Evolutionary conservation across 257 asterid species (phyloP).

Genomic region (Solanum bulbocastanum): DNA sequence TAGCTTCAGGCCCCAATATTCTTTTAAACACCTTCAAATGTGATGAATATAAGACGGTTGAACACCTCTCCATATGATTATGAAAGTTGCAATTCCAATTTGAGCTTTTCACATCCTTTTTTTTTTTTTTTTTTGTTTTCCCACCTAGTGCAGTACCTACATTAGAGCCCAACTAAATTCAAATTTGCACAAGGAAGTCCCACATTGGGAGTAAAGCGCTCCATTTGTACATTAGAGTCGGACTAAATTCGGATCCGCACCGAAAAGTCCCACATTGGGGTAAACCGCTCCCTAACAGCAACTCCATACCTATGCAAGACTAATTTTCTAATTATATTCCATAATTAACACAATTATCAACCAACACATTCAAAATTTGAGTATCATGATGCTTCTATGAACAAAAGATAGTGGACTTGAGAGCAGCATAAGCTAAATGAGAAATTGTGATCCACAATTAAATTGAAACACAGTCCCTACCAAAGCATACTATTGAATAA

Average conservation of each 20-base stretch:
- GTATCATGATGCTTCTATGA: neutral
- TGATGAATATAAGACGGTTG: neutral
- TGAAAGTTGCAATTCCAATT: neutral
- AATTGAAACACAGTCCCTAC: neutral
- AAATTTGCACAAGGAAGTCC: too few relatives aligned
- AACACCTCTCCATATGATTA: neutral
- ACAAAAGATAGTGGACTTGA: neutral
- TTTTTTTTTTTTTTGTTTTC: too few relatives aligned
- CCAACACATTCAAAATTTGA: neutral
- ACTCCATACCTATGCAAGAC: neutral
- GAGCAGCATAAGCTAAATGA: neutral
- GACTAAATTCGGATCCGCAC: too few relatives aligned
- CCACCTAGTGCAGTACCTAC: neutral
- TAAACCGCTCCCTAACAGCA: neutral
- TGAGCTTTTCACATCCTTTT: neutral
- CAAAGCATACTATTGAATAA: neutral
- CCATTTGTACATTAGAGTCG: too few relatives aligned
- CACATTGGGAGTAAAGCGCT: too few relatives aligned
- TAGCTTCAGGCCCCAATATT: neutral
- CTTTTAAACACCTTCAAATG: neutral
- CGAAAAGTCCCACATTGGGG: too few relatives aligned
- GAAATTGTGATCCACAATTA: neutral
- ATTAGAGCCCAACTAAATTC: too few relatives aligned
- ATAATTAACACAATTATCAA: neutral
- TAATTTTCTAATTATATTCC: neutral